These are phyloP conservation scores for Aspergillus udagawae DNA, from an alignment of 2,329 filamentous ascomycete species.

Conservation along the genomic window DNA sequence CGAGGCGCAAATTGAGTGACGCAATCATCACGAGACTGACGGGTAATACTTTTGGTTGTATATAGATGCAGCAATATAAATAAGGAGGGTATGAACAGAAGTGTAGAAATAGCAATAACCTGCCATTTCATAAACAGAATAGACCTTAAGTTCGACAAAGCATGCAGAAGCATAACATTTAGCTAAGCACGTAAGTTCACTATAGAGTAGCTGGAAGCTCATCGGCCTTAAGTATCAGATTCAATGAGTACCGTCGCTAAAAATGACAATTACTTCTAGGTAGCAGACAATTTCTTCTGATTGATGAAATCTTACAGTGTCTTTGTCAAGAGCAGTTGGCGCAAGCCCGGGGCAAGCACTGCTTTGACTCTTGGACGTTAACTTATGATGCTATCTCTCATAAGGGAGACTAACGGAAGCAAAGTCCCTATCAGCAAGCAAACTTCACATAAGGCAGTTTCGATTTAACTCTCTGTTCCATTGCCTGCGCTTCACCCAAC, in stretches of 20 bases:
- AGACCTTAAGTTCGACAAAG: no score
- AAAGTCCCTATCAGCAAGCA: no score
- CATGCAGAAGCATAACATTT: no score
- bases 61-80: no score
- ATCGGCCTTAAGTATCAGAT: background rate
- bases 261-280: background rate
- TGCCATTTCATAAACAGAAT: no score
- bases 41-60: no score
- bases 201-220: background rate
- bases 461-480: background rate
- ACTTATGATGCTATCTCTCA: background rate
- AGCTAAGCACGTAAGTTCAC: background rate
- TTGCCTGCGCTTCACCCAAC: background rate
- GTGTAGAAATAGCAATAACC: no score
- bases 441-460: background rate
- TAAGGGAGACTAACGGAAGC: background rate
- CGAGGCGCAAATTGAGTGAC: no score
- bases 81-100: no score
- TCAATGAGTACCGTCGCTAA: background rate
- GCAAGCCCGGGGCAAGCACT: background rate
- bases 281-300: background rate
- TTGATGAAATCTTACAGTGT: no score
- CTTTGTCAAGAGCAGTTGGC: no score
- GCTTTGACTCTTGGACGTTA: background rate
- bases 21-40: no score